Evolutionary conservation across 768 basidiomycete species (phyloP).

Genomic region (Jaapia argillacea): DNA sequence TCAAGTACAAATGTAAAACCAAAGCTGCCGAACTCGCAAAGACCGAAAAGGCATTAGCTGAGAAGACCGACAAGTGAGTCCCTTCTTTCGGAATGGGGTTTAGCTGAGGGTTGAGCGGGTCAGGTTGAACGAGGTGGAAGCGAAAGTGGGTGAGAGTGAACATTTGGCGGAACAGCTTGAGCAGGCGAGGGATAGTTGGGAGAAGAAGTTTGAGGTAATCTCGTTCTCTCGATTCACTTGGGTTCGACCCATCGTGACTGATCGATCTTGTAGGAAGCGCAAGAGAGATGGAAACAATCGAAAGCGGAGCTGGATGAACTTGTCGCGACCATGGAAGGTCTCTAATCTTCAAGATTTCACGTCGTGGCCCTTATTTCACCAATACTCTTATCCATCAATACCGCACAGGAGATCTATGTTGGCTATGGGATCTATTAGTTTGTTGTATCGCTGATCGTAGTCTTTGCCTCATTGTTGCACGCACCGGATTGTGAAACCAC

Average conservation of each 20-base stretch:
- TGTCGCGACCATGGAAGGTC: conserved; percentile 59
- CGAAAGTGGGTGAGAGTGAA: conserved; percentile 98
- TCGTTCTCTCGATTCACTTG: conserved; percentile 20
- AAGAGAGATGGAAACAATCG: conserved; percentile 58
- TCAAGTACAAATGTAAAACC: conserved; percentile 56
- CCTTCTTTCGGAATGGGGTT: too few relatives aligned
- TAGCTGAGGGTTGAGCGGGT: too few relatives aligned
- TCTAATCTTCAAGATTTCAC: conserved; percentile 35
- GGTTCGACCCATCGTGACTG: neutral
- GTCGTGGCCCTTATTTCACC: too few relatives aligned
- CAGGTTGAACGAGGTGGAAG: conserved; percentile 91
- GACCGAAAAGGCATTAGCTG: too few relatives aligned
- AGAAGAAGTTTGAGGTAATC: conserved; percentile 93
- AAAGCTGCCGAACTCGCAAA: conserved; percentile 64
- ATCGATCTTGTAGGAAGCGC: conserved; percentile 63
- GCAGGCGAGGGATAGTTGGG: conserved; percentile 87
- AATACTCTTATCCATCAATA: too few relatives aligned
- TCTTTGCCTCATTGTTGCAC: too few relatives aligned
- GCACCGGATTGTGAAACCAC: too few relatives aligned
- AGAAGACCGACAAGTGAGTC: conserved; percentile 96
- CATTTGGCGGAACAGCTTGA: conserved; percentile 79
- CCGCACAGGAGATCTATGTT: too few relatives aligned
- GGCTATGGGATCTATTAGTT: too few relatives aligned
- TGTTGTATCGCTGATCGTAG: too few relatives aligned
- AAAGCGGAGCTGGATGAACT: conserved; percentile 82